Evolutionary conservation across 2,329 filamentous ascomycete genomes (phyloP).

Genomic region (Calycina herbarum): DNA sequence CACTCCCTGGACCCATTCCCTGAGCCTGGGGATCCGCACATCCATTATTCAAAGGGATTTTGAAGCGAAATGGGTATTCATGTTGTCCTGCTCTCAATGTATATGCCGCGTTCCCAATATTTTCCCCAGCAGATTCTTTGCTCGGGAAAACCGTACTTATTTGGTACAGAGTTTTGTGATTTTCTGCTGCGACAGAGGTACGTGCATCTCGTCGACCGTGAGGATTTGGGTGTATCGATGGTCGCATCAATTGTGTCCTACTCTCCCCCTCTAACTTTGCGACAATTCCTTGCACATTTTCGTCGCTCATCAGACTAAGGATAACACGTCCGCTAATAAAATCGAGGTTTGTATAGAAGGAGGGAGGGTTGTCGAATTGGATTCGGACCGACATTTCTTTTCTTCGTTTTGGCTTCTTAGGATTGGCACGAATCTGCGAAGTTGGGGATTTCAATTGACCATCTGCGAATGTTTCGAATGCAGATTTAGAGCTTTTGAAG

Average conservation of each 20-base stretch:
- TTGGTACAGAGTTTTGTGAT: slow-evolving; percentile 74
- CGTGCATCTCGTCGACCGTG: slow-evolving; percentile 25
- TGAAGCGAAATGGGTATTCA: slow-evolving; percentile 77
- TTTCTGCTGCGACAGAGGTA: slow-evolving; percentile 50
- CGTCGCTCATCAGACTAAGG: slow-evolving; percentile 61
- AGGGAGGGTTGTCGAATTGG: slow-evolving; percentile 63
- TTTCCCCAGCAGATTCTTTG: slow-evolving; percentile 36
- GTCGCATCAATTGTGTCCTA: slow-evolving; percentile 53
- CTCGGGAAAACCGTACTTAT: slow-evolving; percentile 69
- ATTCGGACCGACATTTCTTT: slow-evolving; percentile 64
- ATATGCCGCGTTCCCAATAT: slow-evolving; percentile 43
- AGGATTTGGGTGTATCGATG: slow-evolving; percentile 27
- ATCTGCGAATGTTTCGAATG: background rate
- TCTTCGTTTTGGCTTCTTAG: background rate
- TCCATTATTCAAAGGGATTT: slow-evolving; percentile 74
- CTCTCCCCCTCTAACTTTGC: slow-evolving; percentile 85
- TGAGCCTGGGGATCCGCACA: slow-evolving; percentile 52
- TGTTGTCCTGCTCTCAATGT: slow-evolving; percentile 69
- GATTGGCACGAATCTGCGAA: background rate
- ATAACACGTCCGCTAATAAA: slow-evolving; percentile 63
- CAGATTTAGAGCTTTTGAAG: background rate
- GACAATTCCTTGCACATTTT: slow-evolving; percentile 70
- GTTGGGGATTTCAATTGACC: background rate
- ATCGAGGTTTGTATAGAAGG: slow-evolving; percentile 81
- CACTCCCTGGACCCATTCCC: slow-evolving; percentile 53